These are phyloP conservation scores for Septoria linicola DNA, from an alignment of 2,329 filamentous ascomycete species.

Conservation along the genomic window DNA sequence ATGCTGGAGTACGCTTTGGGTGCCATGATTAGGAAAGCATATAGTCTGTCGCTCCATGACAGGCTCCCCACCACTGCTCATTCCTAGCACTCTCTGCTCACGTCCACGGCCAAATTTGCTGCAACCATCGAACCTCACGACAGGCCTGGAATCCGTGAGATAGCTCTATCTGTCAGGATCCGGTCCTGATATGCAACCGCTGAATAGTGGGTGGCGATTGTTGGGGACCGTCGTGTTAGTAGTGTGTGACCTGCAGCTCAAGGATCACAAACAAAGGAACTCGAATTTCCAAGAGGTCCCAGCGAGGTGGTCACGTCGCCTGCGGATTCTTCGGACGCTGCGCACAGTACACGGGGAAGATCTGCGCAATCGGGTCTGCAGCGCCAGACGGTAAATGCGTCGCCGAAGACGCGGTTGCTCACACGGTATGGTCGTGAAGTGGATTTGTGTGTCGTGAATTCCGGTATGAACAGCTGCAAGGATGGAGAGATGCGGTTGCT, in stretches of 20 bases:
- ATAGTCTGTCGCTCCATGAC: conserved; percentile 31
- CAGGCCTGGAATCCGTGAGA: background rate
- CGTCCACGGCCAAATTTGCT: background rate
- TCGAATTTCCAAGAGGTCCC: background rate
- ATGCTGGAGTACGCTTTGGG: conserved; percentile 28
- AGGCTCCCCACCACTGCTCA: conserved; percentile 6
- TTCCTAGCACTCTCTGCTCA: conserved; percentile 11
- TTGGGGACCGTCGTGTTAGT: background rate
- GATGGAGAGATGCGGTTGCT: background rate
- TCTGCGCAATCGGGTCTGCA: background rate
- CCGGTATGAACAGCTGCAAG: background rate
- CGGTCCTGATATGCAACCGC: background rate
- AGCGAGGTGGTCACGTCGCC: background rate
- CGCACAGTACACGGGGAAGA: background rate
- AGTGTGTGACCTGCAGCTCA: background rate
- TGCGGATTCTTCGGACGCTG: conserved; percentile 1
- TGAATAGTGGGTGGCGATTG: background rate
- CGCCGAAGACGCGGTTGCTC: too few species aligned
- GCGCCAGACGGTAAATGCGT: too few species aligned
- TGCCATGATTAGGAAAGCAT: conserved; percentile 33
- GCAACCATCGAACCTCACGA: background rate
- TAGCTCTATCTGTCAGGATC: background rate
- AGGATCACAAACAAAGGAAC: background rate
- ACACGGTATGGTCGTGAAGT: too few species aligned
- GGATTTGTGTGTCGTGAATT: background rate